Evolutionary conservation across 306 rosid species (phyloP), one percentile per base, ranked within the genome.

Genomic region (Ochetophila trinervis): DNA sequence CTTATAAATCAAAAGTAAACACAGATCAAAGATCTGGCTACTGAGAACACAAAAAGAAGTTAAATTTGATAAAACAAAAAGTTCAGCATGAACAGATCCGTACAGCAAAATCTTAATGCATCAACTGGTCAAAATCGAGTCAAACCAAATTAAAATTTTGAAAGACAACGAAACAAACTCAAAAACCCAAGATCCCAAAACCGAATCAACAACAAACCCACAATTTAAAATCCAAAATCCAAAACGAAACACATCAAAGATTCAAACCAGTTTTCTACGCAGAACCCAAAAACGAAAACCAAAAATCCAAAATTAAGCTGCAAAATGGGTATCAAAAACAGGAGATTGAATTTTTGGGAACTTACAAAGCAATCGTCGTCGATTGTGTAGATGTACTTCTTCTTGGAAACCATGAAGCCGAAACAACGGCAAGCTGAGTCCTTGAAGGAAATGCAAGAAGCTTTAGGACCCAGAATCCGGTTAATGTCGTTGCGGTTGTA

Each of bases 301-400:
- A 77, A 2, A 14, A 10, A 34, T n/a, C 8, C 24, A 36, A 44
- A 60, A 20, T 22, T 24, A 56, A 21, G 15, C 19, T n/a, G 20
- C 42, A 18, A 5, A 22, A n/a, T n/a, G n/a, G n/a, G n/a, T n/a
- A n/a, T n/a, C n/a, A n/a, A n/a, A 72, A 11, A 57, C 20, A 22
- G 21, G 27, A 27, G 8, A 63, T 8, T 8, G 27, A 20, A 15
- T 10, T 40, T 10, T 40, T 7, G 8, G 12, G 48, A 13, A 76
- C 91, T 78, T 48, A 90, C 97, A 62, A 90, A 87, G 88, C 97
- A 87, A 24, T 90, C 97, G 54, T 90, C 97, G 24, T 90, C 97
- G 40, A 90, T 90, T 32, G 95, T 90, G 81, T 73, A 90, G 85
- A 87, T 70, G 74, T 90, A 90, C 89, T 86, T 87, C 85, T 89